Evolutionary conservation across 352 stramenopile genomes (phyloP), one percentile per base, ranked within the genome.

Genomic region (Phytopythium boreale): DNA sequence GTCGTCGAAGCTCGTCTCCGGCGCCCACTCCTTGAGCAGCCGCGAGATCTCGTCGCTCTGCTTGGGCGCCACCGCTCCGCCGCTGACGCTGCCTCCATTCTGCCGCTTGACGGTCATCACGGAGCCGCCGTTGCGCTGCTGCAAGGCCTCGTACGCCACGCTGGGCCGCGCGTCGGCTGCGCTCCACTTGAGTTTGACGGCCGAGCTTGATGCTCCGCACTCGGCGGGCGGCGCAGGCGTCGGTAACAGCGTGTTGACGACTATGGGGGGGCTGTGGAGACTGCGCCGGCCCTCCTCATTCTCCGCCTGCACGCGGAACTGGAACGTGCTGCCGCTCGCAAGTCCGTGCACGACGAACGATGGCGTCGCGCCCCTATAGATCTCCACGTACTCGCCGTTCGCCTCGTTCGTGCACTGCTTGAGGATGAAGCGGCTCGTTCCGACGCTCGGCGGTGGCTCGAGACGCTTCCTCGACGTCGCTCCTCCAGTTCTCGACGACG

Each of bases 401-500:
- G 77, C 76, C 63, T 97, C 87, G 58, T 92, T 84, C 12, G 79
- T 76, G 67, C 87, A 96, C 61, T 96, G 87, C 62, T 97, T 95
- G 34, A 96, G 75, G 52, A 97, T 80, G 65, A 92, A 97, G 34
- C 77, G 84, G 67, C 76, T 88, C 22, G 56, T 27, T 39, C 66
- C 56, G 58, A 69, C 62, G 20, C 56, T 53, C 7, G 6, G 63
- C 27, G n/a, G 46, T 59, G 44, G 39, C 29, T 47, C 57, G 55
- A 11, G 10, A 43, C 31, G 27, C 53, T 49, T 64, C 27, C 22
- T 64, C 5, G 62, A 59, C 26, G 62, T 62, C 10, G 7, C 29
- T n/a, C 20, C 39, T 20, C 34, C 50, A 53, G 71, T 67, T 4
- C 57, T 72, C 10, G 55, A 61, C 43, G 68, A 75, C 9, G 59